Conservation (phyloP, 768 basidiomycete genomes). For the Arthromyces matolae region DNA sequence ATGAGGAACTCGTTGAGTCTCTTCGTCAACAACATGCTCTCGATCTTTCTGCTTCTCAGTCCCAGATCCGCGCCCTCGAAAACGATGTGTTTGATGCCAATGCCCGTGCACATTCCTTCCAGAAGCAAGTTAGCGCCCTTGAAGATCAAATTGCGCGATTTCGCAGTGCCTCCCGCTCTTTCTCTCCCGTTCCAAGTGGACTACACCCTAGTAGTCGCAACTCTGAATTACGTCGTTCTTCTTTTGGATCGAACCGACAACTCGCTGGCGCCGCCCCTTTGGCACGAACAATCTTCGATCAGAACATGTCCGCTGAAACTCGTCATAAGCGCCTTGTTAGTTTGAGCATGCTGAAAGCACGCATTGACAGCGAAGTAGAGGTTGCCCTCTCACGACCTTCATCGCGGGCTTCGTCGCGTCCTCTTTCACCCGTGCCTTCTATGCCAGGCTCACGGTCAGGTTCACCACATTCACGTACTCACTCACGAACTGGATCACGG, state of each 20-base stretch:
- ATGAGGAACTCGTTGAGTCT: slow-evolving; percentile 70
- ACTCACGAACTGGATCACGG: slow-evolving; percentile 16
- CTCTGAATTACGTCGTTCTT: slow-evolving; percentile 33
- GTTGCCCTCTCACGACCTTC: slow-evolving; percentile 39
- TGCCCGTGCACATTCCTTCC: slow-evolving; percentile 59
- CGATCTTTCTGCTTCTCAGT: slow-evolving; percentile 77
- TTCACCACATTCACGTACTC: slow-evolving; percentile 21
- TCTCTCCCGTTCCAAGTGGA: slow-evolving; percentile 41
- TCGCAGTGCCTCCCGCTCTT: slow-evolving; percentile 39
- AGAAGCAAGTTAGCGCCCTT: slow-evolving; percentile 60
- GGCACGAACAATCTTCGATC: slow-evolving; percentile 62
- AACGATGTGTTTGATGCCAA: slow-evolving; percentile 70
- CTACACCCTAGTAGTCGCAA: slow-evolving; percentile 46
- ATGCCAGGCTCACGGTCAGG: slow-evolving; percentile 24
- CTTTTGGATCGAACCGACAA: slow-evolving; percentile 37
- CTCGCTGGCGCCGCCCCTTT: slow-evolving; percentile 35
- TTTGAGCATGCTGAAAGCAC: slow-evolving; percentile 85
- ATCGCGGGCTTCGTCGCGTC: slow-evolving; percentile 36
- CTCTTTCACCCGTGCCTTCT: slow-evolving; percentile 53
- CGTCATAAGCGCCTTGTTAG: slow-evolving; percentile 81
- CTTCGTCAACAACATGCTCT: slow-evolving; percentile 73
- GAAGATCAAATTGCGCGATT: slow-evolving; percentile 66
- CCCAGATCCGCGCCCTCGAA: slow-evolving; percentile 76
- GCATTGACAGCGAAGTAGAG: slow-evolving; percentile 78
- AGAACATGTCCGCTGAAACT: slow-evolving; percentile 68